phyloP scores from a whole-genome alignment of 1,139 yeast species.

The Meyerozyma athensensis region DNA sequence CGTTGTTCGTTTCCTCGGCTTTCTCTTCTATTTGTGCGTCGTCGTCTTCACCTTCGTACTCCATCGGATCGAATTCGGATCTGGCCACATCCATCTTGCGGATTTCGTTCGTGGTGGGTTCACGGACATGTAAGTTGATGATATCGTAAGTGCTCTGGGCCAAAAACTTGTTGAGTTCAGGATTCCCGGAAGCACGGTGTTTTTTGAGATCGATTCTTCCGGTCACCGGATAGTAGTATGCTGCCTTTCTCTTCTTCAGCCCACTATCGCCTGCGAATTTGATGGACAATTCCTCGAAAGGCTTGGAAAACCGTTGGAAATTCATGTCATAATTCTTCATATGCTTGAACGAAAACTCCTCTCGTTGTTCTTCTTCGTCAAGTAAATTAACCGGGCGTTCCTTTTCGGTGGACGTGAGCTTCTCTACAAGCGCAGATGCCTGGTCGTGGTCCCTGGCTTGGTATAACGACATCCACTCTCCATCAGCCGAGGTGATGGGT shows the following conservation, averaged over 20 bases:
- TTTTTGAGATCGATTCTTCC: constrained; percentile 81
- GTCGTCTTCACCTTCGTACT: constrained; percentile 51
- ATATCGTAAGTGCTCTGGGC: constrained; percentile 49
- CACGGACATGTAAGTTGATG: constrained; percentile 61
- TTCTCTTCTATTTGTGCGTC: constrained; percentile 28
- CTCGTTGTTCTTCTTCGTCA: constrained; percentile 38
- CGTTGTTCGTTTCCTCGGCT: constrained; percentile 11
- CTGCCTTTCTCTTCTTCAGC: constrained; percentile 48
- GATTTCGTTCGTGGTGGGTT: constrained; percentile 68
- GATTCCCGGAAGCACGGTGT: constrained; percentile 57
- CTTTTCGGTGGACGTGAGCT: constrained; percentile 47
- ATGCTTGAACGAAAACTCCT: constrained; percentile 53
- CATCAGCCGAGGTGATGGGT: constrained; percentile 69
- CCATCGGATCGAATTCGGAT: constrained; percentile 74
- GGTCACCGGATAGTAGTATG: constrained; percentile 71
- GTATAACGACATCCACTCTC: constrained; percentile 82
- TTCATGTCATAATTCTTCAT: constrained; percentile 79
- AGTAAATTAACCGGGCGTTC: constrained; percentile 41
- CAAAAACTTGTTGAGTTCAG: constrained; percentile 47
- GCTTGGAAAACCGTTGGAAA: constrained; percentile 42
- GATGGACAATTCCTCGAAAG: constrained; percentile 43
- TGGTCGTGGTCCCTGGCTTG: constrained; percentile 25
- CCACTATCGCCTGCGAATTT: constrained; percentile 36
- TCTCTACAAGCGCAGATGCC: constrained; percentile 34
- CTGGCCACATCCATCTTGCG: constrained; percentile 63